Evolutionary conservation across 2,329 filamentous ascomycete species (phyloP).

Genomic region (Albifimbria verrucaria): DNA sequence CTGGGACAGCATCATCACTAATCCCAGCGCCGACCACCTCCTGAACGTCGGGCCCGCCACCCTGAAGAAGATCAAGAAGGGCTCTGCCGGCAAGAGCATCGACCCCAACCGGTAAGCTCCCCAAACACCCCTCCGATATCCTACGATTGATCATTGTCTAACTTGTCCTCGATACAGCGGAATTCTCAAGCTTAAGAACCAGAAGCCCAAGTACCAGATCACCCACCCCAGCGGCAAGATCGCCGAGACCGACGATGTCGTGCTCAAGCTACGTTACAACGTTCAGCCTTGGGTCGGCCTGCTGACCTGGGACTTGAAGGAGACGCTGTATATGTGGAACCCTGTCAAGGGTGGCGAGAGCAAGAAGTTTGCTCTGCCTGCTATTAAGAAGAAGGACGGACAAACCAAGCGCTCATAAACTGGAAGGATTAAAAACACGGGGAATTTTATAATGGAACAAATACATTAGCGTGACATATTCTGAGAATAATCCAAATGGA

Average conservation of each 20-base stretch:
- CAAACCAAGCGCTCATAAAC: background rate
- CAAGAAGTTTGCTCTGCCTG: slow-evolving; percentile 61
- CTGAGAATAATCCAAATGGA: background rate
- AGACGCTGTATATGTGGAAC: slow-evolving; percentile 61
- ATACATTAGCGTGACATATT: background rate
- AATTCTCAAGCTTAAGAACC: slow-evolving; percentile 73
- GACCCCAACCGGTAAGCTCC: slow-evolving; percentile 51
- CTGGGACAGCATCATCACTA: slow-evolving; percentile 93
- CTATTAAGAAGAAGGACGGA: slow-evolving; percentile 57
- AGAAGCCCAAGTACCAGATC: slow-evolving; percentile 95
- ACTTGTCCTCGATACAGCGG: too few relatives aligned
- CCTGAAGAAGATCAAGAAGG: slow-evolving; percentile 60
- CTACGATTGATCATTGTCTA: too few relatives aligned
- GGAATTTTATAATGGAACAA: slow-evolving; percentile 2
- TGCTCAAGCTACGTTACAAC: slow-evolving; percentile 85
- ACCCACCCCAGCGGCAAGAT: slow-evolving; percentile 82
- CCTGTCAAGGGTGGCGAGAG: slow-evolving; percentile 62
- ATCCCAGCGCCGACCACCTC: slow-evolving; percentile 61
- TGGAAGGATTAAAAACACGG: slow-evolving; percentile 15
- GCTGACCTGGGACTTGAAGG: slow-evolving; percentile 72
- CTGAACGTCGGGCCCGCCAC: slow-evolving; percentile 57
- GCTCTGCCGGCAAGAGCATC: slow-evolving; percentile 56
- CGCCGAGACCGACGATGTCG: slow-evolving; percentile 69
- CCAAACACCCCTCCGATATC: background rate
- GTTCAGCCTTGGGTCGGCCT: slow-evolving; percentile 95